phyloP scores from a whole-genome alignment of 192 early-diverging fungal species.

The Pecoramyces ruminantium region DNA sequence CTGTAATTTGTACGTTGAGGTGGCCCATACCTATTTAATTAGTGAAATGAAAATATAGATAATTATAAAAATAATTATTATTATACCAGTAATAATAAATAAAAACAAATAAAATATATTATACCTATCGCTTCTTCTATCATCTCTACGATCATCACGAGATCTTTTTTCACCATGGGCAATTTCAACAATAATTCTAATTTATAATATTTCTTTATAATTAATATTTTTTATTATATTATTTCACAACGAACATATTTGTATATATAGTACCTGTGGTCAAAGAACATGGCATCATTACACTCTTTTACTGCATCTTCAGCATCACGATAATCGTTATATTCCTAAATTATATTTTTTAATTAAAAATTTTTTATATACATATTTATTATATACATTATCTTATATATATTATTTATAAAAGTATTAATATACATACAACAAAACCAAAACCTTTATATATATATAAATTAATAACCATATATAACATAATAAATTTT shows the following conservation, averaged over 20 bases:
- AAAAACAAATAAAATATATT: no score
- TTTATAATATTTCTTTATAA: no score
- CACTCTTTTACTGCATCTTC: conserved; percentile 74
- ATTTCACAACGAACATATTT: no score
- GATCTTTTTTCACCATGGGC: conserved; percentile 1
- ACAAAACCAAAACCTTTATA: not conserved
- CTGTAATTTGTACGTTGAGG: conserved; percentile 23
- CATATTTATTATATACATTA: no score
- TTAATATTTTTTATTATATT: no score
- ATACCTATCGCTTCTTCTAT: not conserved
- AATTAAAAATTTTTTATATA: no score
- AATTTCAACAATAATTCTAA: conserved; percentile 2
- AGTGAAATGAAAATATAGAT: no score
- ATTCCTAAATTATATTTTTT: conserved; percentile 33
- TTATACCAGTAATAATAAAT: no score
- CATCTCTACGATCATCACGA: conserved; percentile 1
- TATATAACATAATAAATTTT: no score
- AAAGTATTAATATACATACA: not conserved
- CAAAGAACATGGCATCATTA: conserved; percentile 64
- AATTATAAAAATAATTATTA: no score
- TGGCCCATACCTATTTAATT: not conserved
- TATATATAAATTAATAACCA: no score
- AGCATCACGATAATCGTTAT: conserved; percentile 69
- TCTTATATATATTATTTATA: no score
- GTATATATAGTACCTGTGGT: conserved; percentile 64